Conservation (phyloP, 2,329 filamentous ascomycete species). For the Penicillium psychrosexuale region DNA sequence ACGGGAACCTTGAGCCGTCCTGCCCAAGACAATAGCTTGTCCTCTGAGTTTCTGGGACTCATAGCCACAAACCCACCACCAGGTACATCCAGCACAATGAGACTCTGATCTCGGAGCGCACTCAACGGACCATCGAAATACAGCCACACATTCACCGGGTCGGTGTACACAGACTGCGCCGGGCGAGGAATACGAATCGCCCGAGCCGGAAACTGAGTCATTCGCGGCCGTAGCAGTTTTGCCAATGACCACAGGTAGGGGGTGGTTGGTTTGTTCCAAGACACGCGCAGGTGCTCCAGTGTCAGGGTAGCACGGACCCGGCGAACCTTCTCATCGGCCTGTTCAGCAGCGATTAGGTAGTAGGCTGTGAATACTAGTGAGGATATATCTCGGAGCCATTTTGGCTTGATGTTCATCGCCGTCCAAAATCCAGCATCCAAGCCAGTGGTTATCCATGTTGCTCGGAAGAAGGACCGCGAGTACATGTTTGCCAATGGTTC, state of each 20-base stretch:
- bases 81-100: slow-evolving; percentile 82
- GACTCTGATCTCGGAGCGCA: slow-evolving; percentile 70
- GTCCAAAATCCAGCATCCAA: slow-evolving; percentile 98
- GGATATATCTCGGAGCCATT: slow-evolving; percentile 76
- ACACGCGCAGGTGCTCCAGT: slow-evolving; percentile 83
- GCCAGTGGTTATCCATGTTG: slow-evolving; percentile 93
- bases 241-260: slow-evolving; percentile 77
- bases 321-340: slow-evolving; percentile 93
- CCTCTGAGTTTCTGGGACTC: slow-evolving; percentile 90
- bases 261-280: slow-evolving; percentile 92
- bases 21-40: slow-evolving; percentile 90
- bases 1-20: slow-evolving; percentile 84
- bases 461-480: slow-evolving; percentile 85
- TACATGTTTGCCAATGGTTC: slow-evolving; percentile 95
- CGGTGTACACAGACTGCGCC: slow-evolving; percentile 72
- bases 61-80: slow-evolving; percentile 96
- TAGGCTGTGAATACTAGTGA: slow-evolving; percentile 83
- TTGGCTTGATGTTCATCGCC: slow-evolving; percentile 82
- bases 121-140: slow-evolving; percentile 89
- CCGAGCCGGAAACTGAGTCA: slow-evolving; percentile 77
- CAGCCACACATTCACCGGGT: slow-evolving; percentile 81
- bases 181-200: slow-evolving; percentile 82
- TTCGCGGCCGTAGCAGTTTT: slow-evolving; percentile 68
- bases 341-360: slow-evolving; percentile 88
- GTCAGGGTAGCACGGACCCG: slow-evolving; percentile 84